Conservation (phyloP, 371 early-diverging fungal genomes). For the Syncephalastrum monosporum region DNA sequence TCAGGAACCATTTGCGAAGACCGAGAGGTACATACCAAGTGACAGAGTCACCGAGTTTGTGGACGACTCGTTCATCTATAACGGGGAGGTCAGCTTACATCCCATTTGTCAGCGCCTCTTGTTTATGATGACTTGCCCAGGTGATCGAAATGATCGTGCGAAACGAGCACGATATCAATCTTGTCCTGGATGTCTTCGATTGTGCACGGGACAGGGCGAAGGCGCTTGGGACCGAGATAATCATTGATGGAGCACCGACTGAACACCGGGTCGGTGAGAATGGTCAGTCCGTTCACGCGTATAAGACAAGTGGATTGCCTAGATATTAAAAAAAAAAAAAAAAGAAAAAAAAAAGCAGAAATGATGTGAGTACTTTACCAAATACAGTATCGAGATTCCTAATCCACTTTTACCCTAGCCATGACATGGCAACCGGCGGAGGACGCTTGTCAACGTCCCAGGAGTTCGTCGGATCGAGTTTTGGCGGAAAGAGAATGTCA, state of each 20-base stretch:
- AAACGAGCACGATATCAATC: slow-evolving; percentile 57
- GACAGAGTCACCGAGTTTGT: slow-evolving; percentile 48
- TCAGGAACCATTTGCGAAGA: slow-evolving; percentile 51
- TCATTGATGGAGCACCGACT: slow-evolving; percentile 39
- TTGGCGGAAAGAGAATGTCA: slow-evolving; percentile 24
- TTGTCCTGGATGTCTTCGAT: slow-evolving; percentile 42
- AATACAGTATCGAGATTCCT: neutral
- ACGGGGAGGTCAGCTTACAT: neutral
- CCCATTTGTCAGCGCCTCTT: neutral
- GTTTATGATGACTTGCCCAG: slow-evolving; percentile 34
- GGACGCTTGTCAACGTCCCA: slow-evolving; percentile 13
- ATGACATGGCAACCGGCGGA: slow-evolving; percentile 44
- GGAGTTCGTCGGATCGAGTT: slow-evolving; percentile 13
- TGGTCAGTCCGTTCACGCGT: slow-evolving; percentile 54
- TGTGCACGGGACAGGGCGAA: slow-evolving; percentile 50
- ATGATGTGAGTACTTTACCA: too few relatives aligned
- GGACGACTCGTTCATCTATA: slow-evolving; percentile 47
- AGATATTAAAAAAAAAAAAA: neutral
- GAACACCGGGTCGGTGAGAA: slow-evolving; percentile 66
- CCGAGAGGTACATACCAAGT: slow-evolving; percentile 69
- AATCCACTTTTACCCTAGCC: slow-evolving; percentile 38
- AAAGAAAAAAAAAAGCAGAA: neutral
- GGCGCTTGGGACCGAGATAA: slow-evolving; percentile 51
- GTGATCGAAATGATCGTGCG: slow-evolving; percentile 61
- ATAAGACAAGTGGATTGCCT: slow-evolving; percentile 65